A percentile compares a stretch with the other conserved stretches of the same genome.
These are phyloP conservation scores for Paxillus rubicundulus DNA, from an alignment of 768 basidiomycete species.

Conservation along the genomic window DNA sequence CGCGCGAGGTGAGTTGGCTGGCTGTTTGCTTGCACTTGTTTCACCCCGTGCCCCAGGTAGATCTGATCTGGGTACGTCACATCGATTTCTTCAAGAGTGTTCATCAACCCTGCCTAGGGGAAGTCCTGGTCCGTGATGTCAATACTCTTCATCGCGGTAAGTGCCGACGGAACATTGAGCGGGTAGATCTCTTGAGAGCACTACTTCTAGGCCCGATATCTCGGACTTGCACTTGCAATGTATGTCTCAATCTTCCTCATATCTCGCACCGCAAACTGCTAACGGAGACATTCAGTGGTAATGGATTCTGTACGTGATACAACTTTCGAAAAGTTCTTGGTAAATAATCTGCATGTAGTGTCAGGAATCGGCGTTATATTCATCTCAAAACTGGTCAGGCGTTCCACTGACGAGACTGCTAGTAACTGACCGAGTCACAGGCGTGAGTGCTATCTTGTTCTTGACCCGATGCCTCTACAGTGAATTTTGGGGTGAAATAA, in stretches of 20 bases:
- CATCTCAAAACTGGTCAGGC: constrained; percentile 2
- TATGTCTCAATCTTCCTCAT: not conserved
- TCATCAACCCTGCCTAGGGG: constrained; percentile 1
- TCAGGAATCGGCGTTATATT: not conserved
- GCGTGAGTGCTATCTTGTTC: not conserved
- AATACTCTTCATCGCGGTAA: constrained; percentile 12
- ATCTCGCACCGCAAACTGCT: not conserved
- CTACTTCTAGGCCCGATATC: constrained; percentile 5
- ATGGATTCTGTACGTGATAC: constrained; percentile 1
- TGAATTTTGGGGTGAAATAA: not conserved
- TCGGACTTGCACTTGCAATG: constrained; percentile 5
- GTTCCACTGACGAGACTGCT: not conserved
- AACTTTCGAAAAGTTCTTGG: not conserved
- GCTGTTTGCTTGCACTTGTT: not conserved
- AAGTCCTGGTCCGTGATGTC: constrained; percentile 9
- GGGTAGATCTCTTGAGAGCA: not conserved
- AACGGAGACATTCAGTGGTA: not conserved
- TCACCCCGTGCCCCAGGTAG: not conserved
- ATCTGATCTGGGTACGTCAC: constrained; percentile 13
- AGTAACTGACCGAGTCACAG: not conserved
- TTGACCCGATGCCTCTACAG: too few species aligned
- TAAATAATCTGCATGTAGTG: not conserved
- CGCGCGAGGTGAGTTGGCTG: constrained; percentile 4
- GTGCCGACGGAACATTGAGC: not conserved
- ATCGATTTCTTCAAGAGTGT: not conserved